Percentiles rank a stretch among this genome's conserved stretches.
Evolutionary conservation across 1,284 basidiomycete genomes (phyloP).

Genomic region (Schizophyllum commune): DNA sequence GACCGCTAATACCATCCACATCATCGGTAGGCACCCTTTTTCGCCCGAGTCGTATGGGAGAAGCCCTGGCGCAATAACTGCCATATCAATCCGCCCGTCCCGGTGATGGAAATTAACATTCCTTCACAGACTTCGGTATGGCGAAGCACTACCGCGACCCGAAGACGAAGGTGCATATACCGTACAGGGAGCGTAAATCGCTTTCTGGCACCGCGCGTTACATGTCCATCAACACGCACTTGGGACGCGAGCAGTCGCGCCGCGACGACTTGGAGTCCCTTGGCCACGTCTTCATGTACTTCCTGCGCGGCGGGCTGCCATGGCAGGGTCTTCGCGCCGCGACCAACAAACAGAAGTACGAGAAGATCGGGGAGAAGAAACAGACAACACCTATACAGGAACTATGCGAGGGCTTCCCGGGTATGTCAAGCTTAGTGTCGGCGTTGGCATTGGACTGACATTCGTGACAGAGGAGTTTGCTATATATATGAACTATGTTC

Average conservation of each 20-base stretch:
- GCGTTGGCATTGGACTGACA: slow-evolving; percentile 1
- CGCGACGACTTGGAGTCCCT: slow-evolving; percentile 92
- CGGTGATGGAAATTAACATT: slow-evolving; percentile 5
- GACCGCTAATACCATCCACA: slow-evolving; percentile 84
- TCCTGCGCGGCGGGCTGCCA: slow-evolving; percentile 85
- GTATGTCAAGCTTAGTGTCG: slow-evolving; percentile 37
- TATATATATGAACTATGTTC: slow-evolving; percentile 97
- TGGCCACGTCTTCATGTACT: slow-evolving; percentile 99
- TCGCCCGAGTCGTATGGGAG: slow-evolving; percentile 4
- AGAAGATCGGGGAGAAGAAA: slow-evolving; percentile 98
- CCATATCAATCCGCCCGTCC: slow-evolving; percentile 4
- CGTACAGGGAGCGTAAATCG: slow-evolving; percentile 98
- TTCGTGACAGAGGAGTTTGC: slow-evolving; percentile 76
- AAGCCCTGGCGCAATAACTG: slow-evolving; percentile 3
- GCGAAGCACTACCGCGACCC: slow-evolving; percentile 99
- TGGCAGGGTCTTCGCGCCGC: slow-evolving; percentile 96
- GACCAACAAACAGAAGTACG: slow-evolving; percentile 98
- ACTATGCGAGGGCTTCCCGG: slow-evolving; percentile 94
- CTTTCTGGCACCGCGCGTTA: slow-evolving; percentile 96
- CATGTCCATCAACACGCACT: slow-evolving; percentile 98
- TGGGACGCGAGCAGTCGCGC: slow-evolving; percentile 87
- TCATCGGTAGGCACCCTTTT: slow-evolving; percentile 59
- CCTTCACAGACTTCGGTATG: slow-evolving; percentile 82
- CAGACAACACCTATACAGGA: slow-evolving; percentile 91
- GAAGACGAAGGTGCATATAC: slow-evolving; percentile 95